Evolutionary conservation across 495 filamentous ascomycete species (phyloP), one percentile per base, ranked within the genome.

Genomic region (Hypomontagnella monticulosa): DNA sequence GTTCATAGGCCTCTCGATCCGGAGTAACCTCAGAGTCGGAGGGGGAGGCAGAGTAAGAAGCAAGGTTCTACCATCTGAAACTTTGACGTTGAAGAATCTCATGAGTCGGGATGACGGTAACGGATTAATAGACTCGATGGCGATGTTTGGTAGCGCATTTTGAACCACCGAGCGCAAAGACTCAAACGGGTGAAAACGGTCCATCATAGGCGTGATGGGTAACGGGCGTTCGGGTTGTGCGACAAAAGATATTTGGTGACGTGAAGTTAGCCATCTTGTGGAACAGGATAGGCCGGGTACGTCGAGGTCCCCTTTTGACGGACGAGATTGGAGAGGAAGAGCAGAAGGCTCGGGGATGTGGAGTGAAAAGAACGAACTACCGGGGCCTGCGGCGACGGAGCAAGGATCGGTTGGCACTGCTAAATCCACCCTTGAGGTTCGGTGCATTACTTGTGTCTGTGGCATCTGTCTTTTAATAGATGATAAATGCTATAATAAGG

Each of bases 141-240:
- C 72, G 14, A 70, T 66, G 16, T 73, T 54, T 23, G 71, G 63
- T 6, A 78, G 32, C 7, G 59, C 60, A 15, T 63, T 64, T 61
- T 66, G 67, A 10, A 82, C 70, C 37, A 73, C 71, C 4, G 62
- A 66, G 65, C 71, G 67, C 51, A 79, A 69, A 27, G 70, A 61
- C 57, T 77, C 59, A 14, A 72, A 43, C 16, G 76, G 55, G 6
- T 73, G 75, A 49, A 68, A 53, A 55, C 69, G 72, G 57, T 76
- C 73, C 78, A 80, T 81, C 78, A 80, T 81, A 57, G 72, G 57
- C 49, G 47, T 43, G 52, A 61, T 12, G 36, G 66, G 58, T 30
- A 44, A 54, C 36, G 57, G 49, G 42, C 52, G 30, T 18, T 62
- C 41, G 44, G 60, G 16, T 63, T 61, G 68, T 69, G 50, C 19